These are phyloP conservation scores for Lepidium africanum DNA, from an alignment of 345 rosid species.

Conservation along the genomic window DNA sequence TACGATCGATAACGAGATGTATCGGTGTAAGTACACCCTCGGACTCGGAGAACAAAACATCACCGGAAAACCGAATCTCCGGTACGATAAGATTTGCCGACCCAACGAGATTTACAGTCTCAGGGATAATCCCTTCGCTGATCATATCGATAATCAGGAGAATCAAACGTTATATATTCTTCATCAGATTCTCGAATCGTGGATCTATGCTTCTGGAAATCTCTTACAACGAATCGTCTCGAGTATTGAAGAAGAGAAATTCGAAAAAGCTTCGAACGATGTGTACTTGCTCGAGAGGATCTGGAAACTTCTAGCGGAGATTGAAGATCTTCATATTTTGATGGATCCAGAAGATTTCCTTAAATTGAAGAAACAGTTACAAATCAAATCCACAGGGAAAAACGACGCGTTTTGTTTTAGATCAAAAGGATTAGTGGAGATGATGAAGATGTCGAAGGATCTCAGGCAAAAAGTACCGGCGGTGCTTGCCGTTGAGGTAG, in stretches of 20 bases:
- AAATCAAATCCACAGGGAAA: conserved; percentile 38
- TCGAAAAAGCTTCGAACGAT: conserved; percentile 46
- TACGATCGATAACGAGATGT: conserved; percentile 76
- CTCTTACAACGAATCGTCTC: conserved; percentile 41
- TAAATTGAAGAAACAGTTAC: conserved; percentile 52
- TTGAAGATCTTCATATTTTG: conserved; percentile 62
- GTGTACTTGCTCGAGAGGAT: conserved; percentile 55
- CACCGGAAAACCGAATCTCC: conserved; percentile 64
- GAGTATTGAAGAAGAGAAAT: conserved; percentile 37
- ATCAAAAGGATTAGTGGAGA: conserved; percentile 60
- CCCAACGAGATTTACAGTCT: conserved; percentile 55
- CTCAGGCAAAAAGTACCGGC: conserved; percentile 68
- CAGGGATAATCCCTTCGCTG: conserved; percentile 44
- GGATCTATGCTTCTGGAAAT: conserved; percentile 49
- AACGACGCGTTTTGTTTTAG: conserved; percentile 74
- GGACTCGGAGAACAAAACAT: conserved; percentile 88
- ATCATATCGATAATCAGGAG: conserved; percentile 59
- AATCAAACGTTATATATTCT: conserved; percentile 54
- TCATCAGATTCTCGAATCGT: conserved; percentile 79
- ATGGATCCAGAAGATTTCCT: conserved; percentile 91
- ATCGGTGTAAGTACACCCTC: conserved; percentile 61
- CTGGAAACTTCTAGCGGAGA: conserved; percentile 71
- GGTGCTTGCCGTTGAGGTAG: conserved; percentile 73
- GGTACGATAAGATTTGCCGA: conserved; percentile 70
- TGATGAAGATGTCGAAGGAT: conserved; percentile 53